A percentile compares a stretch with the other conserved stretches of the same genome.
Evolutionary conservation across 75 land plant species (phyloP).

Genomic region (Picea sitchensis): DNA sequence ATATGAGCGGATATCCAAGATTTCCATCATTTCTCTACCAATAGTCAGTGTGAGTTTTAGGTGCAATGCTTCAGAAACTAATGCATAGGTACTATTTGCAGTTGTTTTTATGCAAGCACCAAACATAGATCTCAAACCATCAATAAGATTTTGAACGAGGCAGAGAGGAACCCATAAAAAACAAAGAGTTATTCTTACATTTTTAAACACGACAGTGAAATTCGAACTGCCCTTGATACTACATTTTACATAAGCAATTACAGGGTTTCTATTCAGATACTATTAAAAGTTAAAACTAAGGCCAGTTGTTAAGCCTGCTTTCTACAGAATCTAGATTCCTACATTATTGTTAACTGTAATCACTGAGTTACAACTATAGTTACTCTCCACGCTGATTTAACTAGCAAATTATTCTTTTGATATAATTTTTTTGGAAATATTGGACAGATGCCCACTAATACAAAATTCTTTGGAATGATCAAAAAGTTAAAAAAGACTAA

Average conservation of each 20-base stretch:
- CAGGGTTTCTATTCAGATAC: background rate
- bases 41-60: no score
- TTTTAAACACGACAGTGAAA: background rate
- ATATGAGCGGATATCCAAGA: background rate
- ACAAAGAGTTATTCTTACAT: background rate
- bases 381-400: background rate
- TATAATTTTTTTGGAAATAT: no score
- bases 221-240: no score
- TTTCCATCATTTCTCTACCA: background rate
- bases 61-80: no score
- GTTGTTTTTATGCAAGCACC: no score
- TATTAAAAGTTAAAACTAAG: background rate
- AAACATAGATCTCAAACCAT: no score
- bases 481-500: slow-evolving; percentile 13
- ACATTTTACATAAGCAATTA: background rate
- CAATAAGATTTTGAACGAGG: background rate
- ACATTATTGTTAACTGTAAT: background rate
- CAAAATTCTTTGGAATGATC: background rate
- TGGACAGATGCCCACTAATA: no score
- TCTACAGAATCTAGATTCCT: background rate
- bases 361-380: background rate
- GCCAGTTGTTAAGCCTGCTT: background rate
- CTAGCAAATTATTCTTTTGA: background rate
- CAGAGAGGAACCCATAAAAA: background rate
- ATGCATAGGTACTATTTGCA: no score